Conservation (phyloP, 352 stramenopile genomes). For the Pythium pyrilobum region DNA sequence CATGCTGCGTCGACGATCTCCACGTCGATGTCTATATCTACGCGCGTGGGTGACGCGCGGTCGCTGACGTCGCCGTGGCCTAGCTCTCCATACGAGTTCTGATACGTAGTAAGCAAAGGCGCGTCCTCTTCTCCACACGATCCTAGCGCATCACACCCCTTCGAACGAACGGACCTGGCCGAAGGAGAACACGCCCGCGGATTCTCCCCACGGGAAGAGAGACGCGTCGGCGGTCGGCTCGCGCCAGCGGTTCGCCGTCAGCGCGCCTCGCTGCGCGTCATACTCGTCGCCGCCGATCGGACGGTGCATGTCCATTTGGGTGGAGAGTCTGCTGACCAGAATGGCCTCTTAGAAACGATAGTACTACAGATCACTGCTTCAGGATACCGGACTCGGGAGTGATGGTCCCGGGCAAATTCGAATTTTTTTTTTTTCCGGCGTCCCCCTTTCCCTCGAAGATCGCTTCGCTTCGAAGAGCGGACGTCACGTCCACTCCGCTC, state of each 20-base stretch:
- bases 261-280: neutral
- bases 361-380: too few relatives aligned
- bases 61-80: conserved; percentile 76
- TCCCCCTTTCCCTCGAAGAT: conserved; percentile 11
- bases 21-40: conserved; percentile 30
- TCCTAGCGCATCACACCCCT: too few relatives aligned
- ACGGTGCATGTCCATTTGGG: neutral
- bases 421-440: neutral
- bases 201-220: conserved; percentile 9
- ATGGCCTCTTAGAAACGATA: too few relatives aligned
- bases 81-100: conserved; percentile 94
- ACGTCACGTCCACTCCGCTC: neutral
- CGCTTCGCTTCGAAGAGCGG: neutral
- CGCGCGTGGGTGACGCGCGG: conserved; percentile 45
- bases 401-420: neutral
- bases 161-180: conserved; percentile 17
- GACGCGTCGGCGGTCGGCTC: neutral
- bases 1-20: conserved; percentile 79
- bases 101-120: neutral
- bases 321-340: too few relatives aligned
- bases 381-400: too few relatives aligned
- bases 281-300: neutral
- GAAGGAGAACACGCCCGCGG: conserved; percentile 12
- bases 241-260: neutral
- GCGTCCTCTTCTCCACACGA: too few relatives aligned